Conservation (phyloP, 2,329 filamentous ascomycete genomes). For the Pseudocercospora pini-densiflorae region DNA sequence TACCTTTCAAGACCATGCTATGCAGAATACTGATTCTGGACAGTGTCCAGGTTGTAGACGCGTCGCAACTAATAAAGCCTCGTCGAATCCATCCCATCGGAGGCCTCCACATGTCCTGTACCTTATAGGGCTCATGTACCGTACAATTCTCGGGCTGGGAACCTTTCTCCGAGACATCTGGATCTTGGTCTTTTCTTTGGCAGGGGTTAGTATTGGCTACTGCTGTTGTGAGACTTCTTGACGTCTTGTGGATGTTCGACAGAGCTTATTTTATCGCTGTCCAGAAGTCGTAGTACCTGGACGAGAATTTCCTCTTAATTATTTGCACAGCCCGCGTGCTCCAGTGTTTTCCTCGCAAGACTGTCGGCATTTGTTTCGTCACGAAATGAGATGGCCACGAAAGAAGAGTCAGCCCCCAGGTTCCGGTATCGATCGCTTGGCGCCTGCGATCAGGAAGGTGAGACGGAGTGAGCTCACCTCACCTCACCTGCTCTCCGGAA, state of each 20-base stretch:
- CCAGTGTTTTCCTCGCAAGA: neutral
- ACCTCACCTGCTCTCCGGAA: neutral
- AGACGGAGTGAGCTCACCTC: neutral
- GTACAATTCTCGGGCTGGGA: neutral
- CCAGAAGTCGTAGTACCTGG: neutral
- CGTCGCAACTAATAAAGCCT: neutral
- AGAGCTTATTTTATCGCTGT: neutral
- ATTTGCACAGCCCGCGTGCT: neutral
- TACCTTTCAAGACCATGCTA: neutral
- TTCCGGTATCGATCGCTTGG: neutral
- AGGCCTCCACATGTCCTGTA: neutral
- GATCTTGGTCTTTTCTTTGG: constrained; percentile 3
- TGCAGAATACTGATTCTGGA: neutral
- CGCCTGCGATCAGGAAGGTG: neutral
- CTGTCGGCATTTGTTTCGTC: constrained; percentile 1
- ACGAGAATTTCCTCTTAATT: neutral
- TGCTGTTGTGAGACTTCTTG: neutral
- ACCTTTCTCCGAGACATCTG: constrained; percentile 4
- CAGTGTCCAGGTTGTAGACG: neutral
- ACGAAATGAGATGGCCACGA: neutral
- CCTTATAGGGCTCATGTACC: constrained; percentile 1
- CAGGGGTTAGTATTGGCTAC: constrained; percentile 1
- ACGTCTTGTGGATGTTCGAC: neutral
- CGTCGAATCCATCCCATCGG: neutral
- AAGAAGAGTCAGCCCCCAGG: neutral